Evolutionary conservation across 495 filamentous ascomycete genomes (phyloP), one percentile per base, ranked within the genome.

Genomic region (Penicillium fimorum): DNA sequence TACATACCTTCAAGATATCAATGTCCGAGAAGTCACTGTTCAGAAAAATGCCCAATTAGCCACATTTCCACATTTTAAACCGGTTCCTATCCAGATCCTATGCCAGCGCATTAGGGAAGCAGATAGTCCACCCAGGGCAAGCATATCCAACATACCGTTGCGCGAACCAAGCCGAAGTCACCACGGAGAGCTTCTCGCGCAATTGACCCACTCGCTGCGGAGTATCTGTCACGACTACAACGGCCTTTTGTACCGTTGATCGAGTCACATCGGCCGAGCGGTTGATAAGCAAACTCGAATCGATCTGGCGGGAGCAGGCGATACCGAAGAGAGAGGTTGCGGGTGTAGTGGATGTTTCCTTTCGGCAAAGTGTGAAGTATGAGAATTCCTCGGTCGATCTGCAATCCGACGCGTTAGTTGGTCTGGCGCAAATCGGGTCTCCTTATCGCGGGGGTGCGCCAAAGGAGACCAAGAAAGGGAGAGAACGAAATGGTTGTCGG

Each of bases 181-280:
- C 92, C 46, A 95, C 84, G 33, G 87, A 87, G 46, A 97, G 71
- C 66, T 91, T 87, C 74, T 96, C 90, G 66, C 90, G 82, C 63
- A 92, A 74, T 74, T 88, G 83, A 33, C 88, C 87, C 61, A 91
- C 87, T 66, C 84, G 82, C 62, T 89, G 86, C 42, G 94, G 94
- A 57, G 83, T 91, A 72, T 96, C 91, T 45, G 91, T 90, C 60
- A 97, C 90, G 46, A 96, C 92, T 52, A 97, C 92, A n/a, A 98
- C 91, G 8, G 94, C 94, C 73, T 98, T 98, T 69, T 98, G 94
- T 30, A 98, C 94, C 3, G 94, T 97, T 47, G 89, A 94, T 55
- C 94, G 81, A 8, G 94, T 98, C 51, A 97, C 94, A 49, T 97
- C 95, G 27, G 89, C 78, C 1, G 91, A 87, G 44, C 89, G 82